Percentiles rank a stretch among this genome's conserved stretches.
phyloP scores from a whole-genome alignment of 768 basidiomycete genomes.

The Suillus bovinus region DNA sequence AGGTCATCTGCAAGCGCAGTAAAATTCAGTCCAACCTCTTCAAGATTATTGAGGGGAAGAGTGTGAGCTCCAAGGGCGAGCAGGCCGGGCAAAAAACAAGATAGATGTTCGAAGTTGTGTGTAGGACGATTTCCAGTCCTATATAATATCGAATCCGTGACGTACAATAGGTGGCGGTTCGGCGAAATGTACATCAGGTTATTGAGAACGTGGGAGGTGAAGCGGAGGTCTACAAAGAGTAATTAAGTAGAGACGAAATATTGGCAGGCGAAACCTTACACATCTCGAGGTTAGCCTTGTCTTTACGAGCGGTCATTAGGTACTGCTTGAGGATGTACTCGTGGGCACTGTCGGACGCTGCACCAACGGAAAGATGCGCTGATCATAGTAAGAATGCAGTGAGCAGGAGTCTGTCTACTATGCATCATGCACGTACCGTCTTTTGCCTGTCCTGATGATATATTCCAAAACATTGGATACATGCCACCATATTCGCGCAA shows the following conservation, averaged over 20 bases:
- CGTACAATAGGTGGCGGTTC: conserved; percentile 64
- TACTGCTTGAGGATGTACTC: conserved; percentile 79
- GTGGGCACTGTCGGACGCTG: conserved; percentile 70
- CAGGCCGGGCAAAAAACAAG: conserved; percentile 77
- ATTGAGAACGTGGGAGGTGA: conserved; percentile 61
- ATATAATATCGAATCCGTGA: conserved; percentile 49
- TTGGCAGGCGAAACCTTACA: conserved; percentile 44
- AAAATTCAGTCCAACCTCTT: conserved; percentile 47
- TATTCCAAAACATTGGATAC: conserved; percentile 61
- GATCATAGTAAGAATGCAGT: conserved; percentile 11
- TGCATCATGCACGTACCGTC: conserved; percentile 41
- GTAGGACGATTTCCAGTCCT: conserved; percentile 37
- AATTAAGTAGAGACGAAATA: conserved; percentile 5
- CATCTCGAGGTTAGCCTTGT: conserved; percentile 61
- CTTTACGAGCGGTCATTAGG: conserved; percentile 62
- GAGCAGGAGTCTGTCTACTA: not conserved
- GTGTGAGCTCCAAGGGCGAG: conserved; percentile 69
- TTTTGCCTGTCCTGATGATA: conserved; percentile 44
- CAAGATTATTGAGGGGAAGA: conserved; percentile 56
- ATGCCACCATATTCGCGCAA: conserved; percentile 54
- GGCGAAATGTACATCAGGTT: conserved; percentile 70
- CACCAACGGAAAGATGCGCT: conserved; percentile 60
- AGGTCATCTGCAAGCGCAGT: conserved; percentile 34
- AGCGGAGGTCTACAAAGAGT: conserved; percentile 49
- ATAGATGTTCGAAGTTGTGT: conserved; percentile 68